Base-by-base conservation (phyloP, 108 stramenopile species). In the Nannochloropsis salina region DNA sequence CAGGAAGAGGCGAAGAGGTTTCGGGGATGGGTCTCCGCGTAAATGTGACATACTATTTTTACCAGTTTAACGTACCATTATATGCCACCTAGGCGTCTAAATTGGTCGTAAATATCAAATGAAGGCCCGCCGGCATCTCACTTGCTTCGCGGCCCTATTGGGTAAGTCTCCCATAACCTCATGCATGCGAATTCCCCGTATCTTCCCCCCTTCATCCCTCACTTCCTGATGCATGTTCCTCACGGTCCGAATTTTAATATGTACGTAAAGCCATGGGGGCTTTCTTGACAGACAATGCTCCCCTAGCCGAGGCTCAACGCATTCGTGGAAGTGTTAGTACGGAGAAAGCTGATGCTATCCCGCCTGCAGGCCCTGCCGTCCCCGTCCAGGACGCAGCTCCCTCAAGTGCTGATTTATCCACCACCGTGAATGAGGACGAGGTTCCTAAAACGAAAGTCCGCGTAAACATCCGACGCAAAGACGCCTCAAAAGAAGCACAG, bases 271-370 rank as follows among this genome's bases (percentile, higher is more conserved):
- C 6, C 61, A 74, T n/a, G 61, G 61, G 61, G 6, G 15, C 61
- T n/a, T 74, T 74, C 4, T n/a, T 74, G 61, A 74, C 20, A 4
- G 4, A 74, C 6, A 6, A 2, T 6, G 15, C 8, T 8, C n/a
- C n/a, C 61, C n/a, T 74, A n/a, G 61, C 61, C 61, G 61, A 74
- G 3, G 61, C 61, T n/a, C 61, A 74, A n/a, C 61, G 61, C 61
- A 74, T 74, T 3, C 61, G 61, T 74, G 61, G 61, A n/a, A n/a
- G 61, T 15, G 4, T n/a, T 74, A n/a, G 20, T n/a, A 74, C 61
- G 2, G n/a, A 15, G 20, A 74, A 74, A 31, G 31, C 31, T n/a
- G 20, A 74, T n/a, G 61, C 61, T 74, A n/a, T 74, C 61, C 20
- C 31, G 31, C 0, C 15, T 1, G 8, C 61, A 74, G 61, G 61